These are phyloP conservation scores for Cladobotryum protrusum DNA, from an alignment of 2,329 filamentous ascomycete genomes.

Conservation along the genomic window DNA sequence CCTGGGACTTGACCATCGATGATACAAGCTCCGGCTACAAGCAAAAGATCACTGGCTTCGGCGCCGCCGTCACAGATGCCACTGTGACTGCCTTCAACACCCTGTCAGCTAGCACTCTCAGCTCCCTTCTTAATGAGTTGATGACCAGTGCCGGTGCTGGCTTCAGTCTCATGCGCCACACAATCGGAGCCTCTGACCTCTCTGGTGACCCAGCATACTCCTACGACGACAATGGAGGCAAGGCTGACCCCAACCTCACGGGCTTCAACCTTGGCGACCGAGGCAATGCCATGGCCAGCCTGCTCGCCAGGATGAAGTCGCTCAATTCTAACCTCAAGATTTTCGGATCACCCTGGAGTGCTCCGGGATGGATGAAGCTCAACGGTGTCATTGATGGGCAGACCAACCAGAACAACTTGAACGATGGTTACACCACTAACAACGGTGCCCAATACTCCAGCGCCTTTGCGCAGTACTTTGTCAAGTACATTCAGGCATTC, in stretches of 20 bases:
- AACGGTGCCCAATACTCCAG: constrained; percentile 26
- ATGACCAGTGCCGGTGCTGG: constrained; percentile 30
- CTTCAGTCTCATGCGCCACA: constrained; percentile 33
- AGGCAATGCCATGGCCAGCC: constrained; percentile 30
- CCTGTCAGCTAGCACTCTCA: constrained; percentile 23
- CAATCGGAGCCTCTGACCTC: constrained; percentile 33
- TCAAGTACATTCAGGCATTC: constrained; percentile 15
- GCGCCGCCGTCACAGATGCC: constrained; percentile 35
- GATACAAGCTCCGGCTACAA: constrained; percentile 31
- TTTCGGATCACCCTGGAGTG: constrained; percentile 32
- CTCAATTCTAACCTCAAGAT: constrained; percentile 28
- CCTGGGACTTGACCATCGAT: constrained; percentile 32
- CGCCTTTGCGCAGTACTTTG: constrained; percentile 28
- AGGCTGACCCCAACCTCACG: constrained; percentile 22
- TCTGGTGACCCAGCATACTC: constrained; percentile 31
- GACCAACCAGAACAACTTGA: constrained; percentile 23
- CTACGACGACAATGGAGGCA: constrained; percentile 31
- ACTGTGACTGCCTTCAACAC: constrained; percentile 31
- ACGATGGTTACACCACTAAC: constrained; percentile 21
- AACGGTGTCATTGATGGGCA: constrained; percentile 28
- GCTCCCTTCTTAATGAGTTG: constrained; percentile 27
- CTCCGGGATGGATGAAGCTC: constrained; percentile 37
- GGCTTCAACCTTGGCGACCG: constrained; percentile 31
- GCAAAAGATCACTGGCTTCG: constrained; percentile 34
- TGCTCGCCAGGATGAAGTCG: constrained; percentile 29